Evolutionary conservation across 768 basidiomycete species (phyloP).

Genomic region (Russula vinacea): DNA sequence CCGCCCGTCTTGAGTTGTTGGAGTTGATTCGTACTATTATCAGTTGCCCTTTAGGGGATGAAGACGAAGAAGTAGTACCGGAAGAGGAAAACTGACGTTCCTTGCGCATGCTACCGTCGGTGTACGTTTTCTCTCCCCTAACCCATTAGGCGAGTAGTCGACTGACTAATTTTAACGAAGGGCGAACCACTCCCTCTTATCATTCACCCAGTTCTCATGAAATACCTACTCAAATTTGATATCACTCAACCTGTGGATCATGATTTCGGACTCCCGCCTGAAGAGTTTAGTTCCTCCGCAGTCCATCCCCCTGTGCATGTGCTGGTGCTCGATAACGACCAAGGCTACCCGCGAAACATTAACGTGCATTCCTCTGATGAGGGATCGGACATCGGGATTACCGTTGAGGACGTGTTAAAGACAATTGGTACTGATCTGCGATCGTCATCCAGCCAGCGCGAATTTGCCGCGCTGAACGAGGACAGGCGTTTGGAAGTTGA

Average conservation of each 20-base stretch:
- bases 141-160: too few relatives aligned
- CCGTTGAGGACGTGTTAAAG: slow-evolving; percentile 23
- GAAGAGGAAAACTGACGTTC: slow-evolving; percentile 15
- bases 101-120: slow-evolving; percentile 13
- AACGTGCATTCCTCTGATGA: slow-evolving; percentile 14
- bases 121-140: background rate
- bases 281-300: slow-evolving; percentile 12
- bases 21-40: background rate
- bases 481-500: slow-evolving; percentile 19
- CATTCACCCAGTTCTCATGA: slow-evolving; percentile 20
- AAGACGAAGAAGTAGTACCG: slow-evolving; percentile 16
- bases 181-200: slow-evolving; percentile 22
- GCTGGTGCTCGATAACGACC: slow-evolving; percentile 17
- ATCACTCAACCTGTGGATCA: slow-evolving; percentile 13
- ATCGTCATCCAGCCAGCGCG: slow-evolving; percentile 20
- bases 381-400: slow-evolving; percentile 11
- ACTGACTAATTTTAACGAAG: slow-evolving; percentile 6
- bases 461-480: slow-evolving; percentile 19
- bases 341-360: slow-evolving; percentile 25
- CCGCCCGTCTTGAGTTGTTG: background rate
- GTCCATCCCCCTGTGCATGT: slow-evolving; percentile 20
- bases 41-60: slow-evolving; percentile 21
- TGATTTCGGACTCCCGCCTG: slow-evolving; percentile 17
- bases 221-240: slow-evolving; percentile 24
- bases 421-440: slow-evolving; percentile 12